Evolutionary conservation across 2,329 filamentous ascomycete species (phyloP).

Genomic region (Pseudovirgaria hyperparasitica): DNA sequence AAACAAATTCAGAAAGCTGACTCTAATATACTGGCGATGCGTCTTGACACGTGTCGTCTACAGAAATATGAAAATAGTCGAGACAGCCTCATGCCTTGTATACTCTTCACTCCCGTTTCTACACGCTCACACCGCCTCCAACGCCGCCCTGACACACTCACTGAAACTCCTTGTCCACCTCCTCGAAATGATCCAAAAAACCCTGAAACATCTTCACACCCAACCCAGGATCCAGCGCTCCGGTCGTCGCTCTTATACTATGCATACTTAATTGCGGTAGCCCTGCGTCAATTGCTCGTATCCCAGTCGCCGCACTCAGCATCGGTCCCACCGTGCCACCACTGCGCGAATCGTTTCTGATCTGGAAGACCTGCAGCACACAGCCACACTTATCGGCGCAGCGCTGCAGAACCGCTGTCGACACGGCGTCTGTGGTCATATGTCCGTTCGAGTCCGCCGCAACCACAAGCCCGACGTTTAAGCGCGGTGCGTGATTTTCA

Average conservation of each 20-base stretch:
- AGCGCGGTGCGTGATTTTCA: slow-evolving; percentile 68
- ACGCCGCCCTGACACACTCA: too few species aligned
- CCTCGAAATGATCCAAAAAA: slow-evolving; percentile 77
- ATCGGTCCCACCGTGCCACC: slow-evolving; percentile 95
- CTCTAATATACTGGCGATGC: too few species aligned
- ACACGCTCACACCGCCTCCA: too few species aligned
- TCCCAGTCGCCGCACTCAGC: slow-evolving; percentile 67
- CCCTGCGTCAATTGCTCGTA: slow-evolving; percentile 74
- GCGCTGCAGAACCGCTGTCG: slow-evolving; percentile 64
- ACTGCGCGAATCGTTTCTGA: slow-evolving; percentile 77
- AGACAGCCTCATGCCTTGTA: too few species aligned
- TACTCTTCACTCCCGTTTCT: too few species aligned
- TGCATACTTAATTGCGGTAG: slow-evolving; percentile 93
- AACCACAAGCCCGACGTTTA: slow-evolving; percentile 79
- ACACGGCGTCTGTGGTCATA: slow-evolving; percentile 89
- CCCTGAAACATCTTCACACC: slow-evolving; percentile 82
- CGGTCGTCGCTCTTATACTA: slow-evolving; percentile 78
- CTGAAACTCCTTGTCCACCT: slow-evolving; percentile 68
- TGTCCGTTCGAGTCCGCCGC: slow-evolving; percentile 80
- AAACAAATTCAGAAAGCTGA: too few species aligned
- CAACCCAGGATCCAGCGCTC: slow-evolving; percentile 71
- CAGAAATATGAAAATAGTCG: too few species aligned
- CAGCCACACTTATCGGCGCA: slow-evolving; percentile 63
- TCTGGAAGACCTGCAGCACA: slow-evolving; percentile 80
- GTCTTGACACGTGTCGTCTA: too few species aligned